Conservation (phyloP, 169 alveolate genomes). For the Eimeria necatrix region DNA sequence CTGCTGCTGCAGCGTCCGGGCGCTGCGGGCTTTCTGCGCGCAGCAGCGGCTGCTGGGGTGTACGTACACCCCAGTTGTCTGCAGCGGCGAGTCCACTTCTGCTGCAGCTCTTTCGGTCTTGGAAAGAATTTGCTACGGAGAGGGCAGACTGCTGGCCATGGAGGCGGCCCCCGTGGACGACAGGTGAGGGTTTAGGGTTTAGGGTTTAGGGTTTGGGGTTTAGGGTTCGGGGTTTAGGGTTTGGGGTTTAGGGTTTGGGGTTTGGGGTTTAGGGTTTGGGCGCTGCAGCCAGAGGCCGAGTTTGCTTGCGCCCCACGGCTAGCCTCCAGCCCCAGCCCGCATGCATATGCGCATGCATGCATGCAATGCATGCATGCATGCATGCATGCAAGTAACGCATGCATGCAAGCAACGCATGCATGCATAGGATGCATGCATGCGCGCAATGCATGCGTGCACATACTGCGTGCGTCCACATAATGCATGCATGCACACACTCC, state of each 20-base stretch:
- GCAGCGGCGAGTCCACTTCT: slow-evolving; percentile 47
- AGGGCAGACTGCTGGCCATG: slow-evolving; percentile 40
- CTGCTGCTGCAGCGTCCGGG: background rate
- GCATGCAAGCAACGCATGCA: background rate
- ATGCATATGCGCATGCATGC: slow-evolving; percentile 1
- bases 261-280: slow-evolving; percentile 39
- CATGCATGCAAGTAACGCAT: background rate
- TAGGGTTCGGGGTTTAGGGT: no score
- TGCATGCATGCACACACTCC: background rate
- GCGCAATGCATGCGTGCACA: no score
- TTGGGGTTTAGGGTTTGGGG: no score
- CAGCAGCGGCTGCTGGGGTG: background rate
- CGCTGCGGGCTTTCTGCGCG: background rate
- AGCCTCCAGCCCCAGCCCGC: no score
- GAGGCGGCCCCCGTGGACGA: slow-evolving; percentile 27
- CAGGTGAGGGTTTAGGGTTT: slow-evolving; percentile 35
- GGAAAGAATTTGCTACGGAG: slow-evolving; percentile 50
- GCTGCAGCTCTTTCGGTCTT: slow-evolving; percentile 38
- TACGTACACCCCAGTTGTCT: slow-evolving; percentile 35
- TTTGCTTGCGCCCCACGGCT: no score
- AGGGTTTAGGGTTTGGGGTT: no score
- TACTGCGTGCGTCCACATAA: no score
- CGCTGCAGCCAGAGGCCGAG: no score
- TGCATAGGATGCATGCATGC: no score
- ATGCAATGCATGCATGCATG: slow-evolving; percentile 11